These are phyloP conservation scores for Camelina sativa DNA, from an alignment of 345 rosid species.

Conservation along the genomic window DNA sequence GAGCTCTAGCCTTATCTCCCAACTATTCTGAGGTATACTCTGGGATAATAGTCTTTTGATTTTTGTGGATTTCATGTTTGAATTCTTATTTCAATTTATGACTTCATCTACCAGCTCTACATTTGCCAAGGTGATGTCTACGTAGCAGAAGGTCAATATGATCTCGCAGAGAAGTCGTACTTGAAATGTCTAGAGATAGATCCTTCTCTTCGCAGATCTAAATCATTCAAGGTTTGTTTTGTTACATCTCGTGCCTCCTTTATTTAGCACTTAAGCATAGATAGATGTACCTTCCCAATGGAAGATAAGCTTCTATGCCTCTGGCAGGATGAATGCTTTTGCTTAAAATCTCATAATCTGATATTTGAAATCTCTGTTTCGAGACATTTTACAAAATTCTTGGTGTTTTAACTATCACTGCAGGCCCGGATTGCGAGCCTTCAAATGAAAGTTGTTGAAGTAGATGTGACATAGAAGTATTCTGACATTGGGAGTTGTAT, in stretches of 20 bases:
- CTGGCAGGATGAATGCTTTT: background rate
- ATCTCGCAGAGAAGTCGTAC: slow-evolving; percentile 73
- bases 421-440: slow-evolving; percentile 70
- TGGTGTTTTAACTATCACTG: slow-evolving; percentile 30
- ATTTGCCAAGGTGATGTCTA: slow-evolving; percentile 83
- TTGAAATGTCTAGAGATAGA: slow-evolving; percentile 62
- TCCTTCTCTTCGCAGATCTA: slow-evolving; percentile 73
- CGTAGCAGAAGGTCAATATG: slow-evolving; percentile 63
- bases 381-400: slow-evolving; percentile 2
- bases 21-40: slow-evolving; percentile 59
- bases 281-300: background rate
- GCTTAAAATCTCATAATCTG: too few species aligned
- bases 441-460: slow-evolving; percentile 54
- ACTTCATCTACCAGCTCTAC: slow-evolving; percentile 53
- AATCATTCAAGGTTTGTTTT: slow-evolving; percentile 69
- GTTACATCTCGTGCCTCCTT: background rate
- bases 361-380: slow-evolving; percentile 4
- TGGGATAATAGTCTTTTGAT: slow-evolving; percentile 1
- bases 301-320: background rate
- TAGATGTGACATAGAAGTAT: slow-evolving; percentile 35
- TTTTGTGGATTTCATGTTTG: background rate
- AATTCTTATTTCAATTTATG: slow-evolving; percentile 13
- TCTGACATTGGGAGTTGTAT: slow-evolving; percentile 16
- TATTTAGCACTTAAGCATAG: slow-evolving; percentile 3
- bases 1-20: slow-evolving; percentile 60